Evolutionary conservation across 2,329 filamentous ascomycete genomes (phyloP), one percentile per base, ranked within the genome.

Genomic region (Phoma sp.): DNA sequence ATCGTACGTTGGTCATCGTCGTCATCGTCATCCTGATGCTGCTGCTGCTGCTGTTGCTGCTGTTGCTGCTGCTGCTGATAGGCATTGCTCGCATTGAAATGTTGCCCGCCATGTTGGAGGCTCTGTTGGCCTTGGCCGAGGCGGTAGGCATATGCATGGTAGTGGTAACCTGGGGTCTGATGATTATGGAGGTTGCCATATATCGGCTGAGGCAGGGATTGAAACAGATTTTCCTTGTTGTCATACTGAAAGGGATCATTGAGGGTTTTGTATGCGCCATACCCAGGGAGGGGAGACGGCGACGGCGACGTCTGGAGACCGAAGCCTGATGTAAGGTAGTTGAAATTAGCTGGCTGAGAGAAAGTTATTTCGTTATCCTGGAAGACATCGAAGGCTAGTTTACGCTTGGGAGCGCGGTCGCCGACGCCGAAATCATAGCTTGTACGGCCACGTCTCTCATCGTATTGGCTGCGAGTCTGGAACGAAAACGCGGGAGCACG

Each of bases 311-410:
- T 50, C 32, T 67, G 69, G 32, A 51, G 66, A 35, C 64, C 59
- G 39, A 72, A 73, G 8, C 68, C 67, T 36, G 74, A 67, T 8
- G 70, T 75, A 27, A 76, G 69, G 53, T 72, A 74, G 39, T 67
- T 69, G 61, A 75, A 66, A 29, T 47, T 58, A 6, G 65, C 66
- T 29, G 74, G 70, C 43, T 73, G 72, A 15, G 58, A 58, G 43
- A 74, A 74, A 6, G 71, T 51, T 22, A 67, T 55, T 5, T 71
- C 65, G 15, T 79, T 72, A 38, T 79, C 77, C 40, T 77, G 73
- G 57, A 76, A 78, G 46, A 80, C 75, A 35, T 76, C 72, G 36
- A 80, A 73, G 3, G 68, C 68, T 17, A 69, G 68, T 56, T 75
- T 76, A 15, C 69, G 69, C 64, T 75, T 71, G 2, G 63, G 48